These are phyloP conservation scores for Leishmania lainsoni DNA, from an alignment of 208 protist species.

Conservation along the genomic window DNA sequence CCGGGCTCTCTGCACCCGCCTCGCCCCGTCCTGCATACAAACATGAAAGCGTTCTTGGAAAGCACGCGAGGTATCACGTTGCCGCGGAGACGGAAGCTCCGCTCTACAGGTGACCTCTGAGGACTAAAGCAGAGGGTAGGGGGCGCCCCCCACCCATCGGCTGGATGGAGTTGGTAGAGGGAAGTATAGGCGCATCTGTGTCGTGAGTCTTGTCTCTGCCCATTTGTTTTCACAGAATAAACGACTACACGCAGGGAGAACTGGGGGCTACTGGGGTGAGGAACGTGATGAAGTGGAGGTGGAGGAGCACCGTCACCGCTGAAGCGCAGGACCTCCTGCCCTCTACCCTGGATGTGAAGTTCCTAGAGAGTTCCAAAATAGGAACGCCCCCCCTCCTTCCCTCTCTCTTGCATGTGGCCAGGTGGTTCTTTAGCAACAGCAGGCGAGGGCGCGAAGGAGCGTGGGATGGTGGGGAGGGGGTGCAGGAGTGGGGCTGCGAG, in stretches of 20 bases:
- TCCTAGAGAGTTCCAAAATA: background rate
- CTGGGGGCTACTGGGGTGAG: background rate
- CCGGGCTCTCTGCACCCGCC: constrained; percentile 20
- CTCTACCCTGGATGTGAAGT: background rate
- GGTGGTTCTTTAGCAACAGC: too few relatives aligned
- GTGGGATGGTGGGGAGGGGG: too few relatives aligned
- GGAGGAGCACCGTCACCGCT: background rate
- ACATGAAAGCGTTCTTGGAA: constrained; percentile 58
- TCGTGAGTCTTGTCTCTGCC: background rate
- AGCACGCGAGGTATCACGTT: constrained; percentile 43
- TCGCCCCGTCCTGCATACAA: constrained; percentile 54
- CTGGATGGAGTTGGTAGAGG: background rate
- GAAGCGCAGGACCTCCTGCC: background rate
- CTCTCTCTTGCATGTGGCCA: too few relatives aligned
- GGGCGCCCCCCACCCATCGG: background rate
- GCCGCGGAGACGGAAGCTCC: constrained; percentile 31
- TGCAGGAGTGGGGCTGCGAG: background rate
- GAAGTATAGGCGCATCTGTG: background rate
- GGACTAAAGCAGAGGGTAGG: background rate
- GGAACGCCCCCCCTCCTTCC: too few relatives aligned
- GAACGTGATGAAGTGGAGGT: background rate
- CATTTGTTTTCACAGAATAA: background rate
- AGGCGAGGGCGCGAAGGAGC: too few relatives aligned
- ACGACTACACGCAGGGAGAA: too few relatives aligned
- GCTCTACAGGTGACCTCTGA: constrained; percentile 3